These are phyloP conservation scores for Epichloe brachyelytri DNA, from an alignment of 2,329 filamentous ascomycete species.

Conservation along the genomic window DNA sequence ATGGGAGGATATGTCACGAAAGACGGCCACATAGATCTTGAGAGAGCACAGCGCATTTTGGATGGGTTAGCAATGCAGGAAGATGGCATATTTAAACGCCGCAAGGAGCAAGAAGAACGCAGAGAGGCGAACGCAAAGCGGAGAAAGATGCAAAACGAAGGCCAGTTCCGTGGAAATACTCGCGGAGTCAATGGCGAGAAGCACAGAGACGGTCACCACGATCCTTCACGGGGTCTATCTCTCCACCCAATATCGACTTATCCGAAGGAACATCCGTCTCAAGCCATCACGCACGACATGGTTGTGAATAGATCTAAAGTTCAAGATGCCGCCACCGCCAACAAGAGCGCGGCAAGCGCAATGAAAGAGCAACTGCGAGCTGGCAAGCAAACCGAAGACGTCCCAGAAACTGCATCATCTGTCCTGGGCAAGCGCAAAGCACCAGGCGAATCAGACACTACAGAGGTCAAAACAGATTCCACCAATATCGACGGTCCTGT, in stretches of 20 bases:
- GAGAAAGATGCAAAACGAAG: slow-evolving; percentile 56
- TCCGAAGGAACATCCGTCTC: slow-evolving; percentile 34
- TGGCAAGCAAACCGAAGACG: slow-evolving; percentile 8
- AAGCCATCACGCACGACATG: slow-evolving; percentile 71
- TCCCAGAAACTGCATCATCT: slow-evolving; percentile 29
- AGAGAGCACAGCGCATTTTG: slow-evolving; percentile 76
- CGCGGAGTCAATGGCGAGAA: slow-evolving; percentile 4
- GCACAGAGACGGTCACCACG: slow-evolving; percentile 20
- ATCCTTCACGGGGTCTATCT: slow-evolving; percentile 19
- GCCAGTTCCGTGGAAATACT: slow-evolving; percentile 13
- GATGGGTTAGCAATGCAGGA: slow-evolving; percentile 84
- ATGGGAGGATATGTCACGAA: slow-evolving; percentile 97
- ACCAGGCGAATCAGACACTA: slow-evolving; percentile 24
- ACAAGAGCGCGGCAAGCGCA: slow-evolving; percentile 86
- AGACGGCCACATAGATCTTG: slow-evolving; percentile 82
- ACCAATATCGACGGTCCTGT: slow-evolving; percentile 40
- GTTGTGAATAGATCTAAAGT: slow-evolving; percentile 60
- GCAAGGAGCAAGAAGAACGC: slow-evolving; percentile 75
- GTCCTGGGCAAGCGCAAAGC: slow-evolving; percentile 62
- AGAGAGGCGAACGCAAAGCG: slow-evolving; percentile 69
- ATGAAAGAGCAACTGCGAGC: slow-evolving; percentile 67
- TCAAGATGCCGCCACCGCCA: slow-evolving; percentile 63
- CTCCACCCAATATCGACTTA: slow-evolving; percentile 33
- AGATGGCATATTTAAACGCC: slow-evolving; percentile 79
- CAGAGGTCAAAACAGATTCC: neutral